Conservation (phyloP, 768 basidiomycete genomes). For the Leucocoprinus sp. region DNA sequence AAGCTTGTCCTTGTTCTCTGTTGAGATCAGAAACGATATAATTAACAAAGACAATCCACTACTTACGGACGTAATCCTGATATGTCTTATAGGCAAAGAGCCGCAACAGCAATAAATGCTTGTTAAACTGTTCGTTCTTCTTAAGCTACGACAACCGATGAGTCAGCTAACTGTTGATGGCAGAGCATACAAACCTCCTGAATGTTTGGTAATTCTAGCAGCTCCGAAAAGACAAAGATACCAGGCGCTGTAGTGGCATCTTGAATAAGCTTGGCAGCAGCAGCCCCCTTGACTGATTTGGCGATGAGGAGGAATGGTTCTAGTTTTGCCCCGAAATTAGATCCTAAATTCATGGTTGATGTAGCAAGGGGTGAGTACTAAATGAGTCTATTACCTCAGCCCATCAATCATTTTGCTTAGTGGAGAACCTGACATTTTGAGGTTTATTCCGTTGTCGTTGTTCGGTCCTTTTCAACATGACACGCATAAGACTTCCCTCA, state of each 20-base stretch:
- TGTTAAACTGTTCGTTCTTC: slow-evolving; percentile 52
- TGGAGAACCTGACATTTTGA: no score
- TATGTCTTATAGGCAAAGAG: slow-evolving; percentile 90
- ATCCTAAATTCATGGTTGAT: slow-evolving; percentile 45
- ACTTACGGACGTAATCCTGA: slow-evolving; percentile 70
- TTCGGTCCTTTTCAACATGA: no score
- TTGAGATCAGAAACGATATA: slow-evolving; percentile 11
- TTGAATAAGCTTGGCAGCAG: slow-evolving; percentile 80
- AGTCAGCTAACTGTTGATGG: neutral
- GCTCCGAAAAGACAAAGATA: slow-evolving; percentile 86
- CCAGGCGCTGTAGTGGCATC: slow-evolving; percentile 86
- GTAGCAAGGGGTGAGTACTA: no score
- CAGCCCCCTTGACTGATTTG: slow-evolving; percentile 86
- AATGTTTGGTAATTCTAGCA: slow-evolving; percentile 76
- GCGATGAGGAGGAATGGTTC: slow-evolving; percentile 91
- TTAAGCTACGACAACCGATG: slow-evolving; percentile 47
- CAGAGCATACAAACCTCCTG: slow-evolving; percentile 53
- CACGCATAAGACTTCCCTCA: no score
- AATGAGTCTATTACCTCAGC: slow-evolving; percentile 5
- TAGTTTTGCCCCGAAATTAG: slow-evolving; percentile 58
- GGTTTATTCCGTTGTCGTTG: no score
- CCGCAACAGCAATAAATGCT: slow-evolving; percentile 60
- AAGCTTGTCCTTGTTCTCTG: slow-evolving; percentile 58
- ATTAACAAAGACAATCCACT: neutral
- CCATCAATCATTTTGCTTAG: neutral